phyloP scores from a whole-genome alignment of 2,329 filamentous ascomycete species.

The Fusarium aywerte region DNA sequence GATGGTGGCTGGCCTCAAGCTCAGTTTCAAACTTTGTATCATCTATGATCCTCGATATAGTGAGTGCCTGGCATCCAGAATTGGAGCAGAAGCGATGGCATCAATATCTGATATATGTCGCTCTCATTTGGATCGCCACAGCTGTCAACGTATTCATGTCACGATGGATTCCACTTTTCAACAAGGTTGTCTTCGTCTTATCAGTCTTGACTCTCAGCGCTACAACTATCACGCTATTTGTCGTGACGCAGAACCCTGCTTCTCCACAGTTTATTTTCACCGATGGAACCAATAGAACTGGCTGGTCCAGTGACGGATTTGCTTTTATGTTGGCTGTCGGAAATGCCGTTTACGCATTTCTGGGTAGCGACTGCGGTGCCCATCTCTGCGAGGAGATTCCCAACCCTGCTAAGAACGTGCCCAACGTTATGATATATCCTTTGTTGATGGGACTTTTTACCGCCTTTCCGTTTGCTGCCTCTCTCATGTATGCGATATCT shows the following conservation, averaged over 20 bases:
- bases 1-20: conserved; percentile 38
- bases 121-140: conserved; percentile 67
- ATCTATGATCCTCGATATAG: conserved; percentile 39
- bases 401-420: conserved; percentile 40
- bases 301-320: conserved; percentile 32
- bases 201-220: conserved; percentile 20
- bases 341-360: conserved; percentile 34
- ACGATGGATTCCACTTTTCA: conserved; percentile 30
- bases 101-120: conserved; percentile 75
- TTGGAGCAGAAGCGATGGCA: conserved; percentile 71
- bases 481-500: conserved; percentile 28
- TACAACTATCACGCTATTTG: conserved; percentile 19
- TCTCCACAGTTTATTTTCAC: conserved; percentile 28
- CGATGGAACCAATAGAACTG: conserved; percentile 14
- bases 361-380: conserved; percentile 40
- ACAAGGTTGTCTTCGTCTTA: conserved; percentile 29
- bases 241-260: conserved; percentile 16
- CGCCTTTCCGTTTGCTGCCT: conserved; percentile 35
- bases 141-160: conserved; percentile 69
- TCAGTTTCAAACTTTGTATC: conserved; percentile 41
- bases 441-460: conserved; percentile 37
- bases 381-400: conserved; percentile 43
- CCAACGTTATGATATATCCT: conserved; percentile 37
- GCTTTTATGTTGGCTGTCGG: conserved; percentile 29
- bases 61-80: conserved; percentile 52